Conservation (phyloP, 129 eudicot genomes). For the Logfia minima region DNA sequence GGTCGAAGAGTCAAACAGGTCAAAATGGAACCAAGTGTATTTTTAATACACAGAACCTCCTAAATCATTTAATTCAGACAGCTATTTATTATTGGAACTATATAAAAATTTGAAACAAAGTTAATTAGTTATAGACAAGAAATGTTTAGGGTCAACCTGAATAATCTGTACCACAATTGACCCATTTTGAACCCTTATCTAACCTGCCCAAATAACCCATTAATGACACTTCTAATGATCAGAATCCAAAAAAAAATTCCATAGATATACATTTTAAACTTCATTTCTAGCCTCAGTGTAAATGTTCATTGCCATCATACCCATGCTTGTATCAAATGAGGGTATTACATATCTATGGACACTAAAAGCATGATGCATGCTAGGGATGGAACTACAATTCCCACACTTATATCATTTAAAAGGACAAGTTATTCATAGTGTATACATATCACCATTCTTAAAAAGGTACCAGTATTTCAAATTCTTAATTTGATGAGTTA, state of each 20-base stretch:
- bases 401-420: too few species aligned
- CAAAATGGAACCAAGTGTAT: background rate
- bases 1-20: background rate
- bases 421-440: background rate
- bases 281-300: background rate
- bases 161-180: background rate
- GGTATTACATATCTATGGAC: background rate
- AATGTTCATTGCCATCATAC: too few species aligned
- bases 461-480: background rate
- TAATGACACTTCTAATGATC: background rate
- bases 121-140: too few species aligned
- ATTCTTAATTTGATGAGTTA: background rate
- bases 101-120: background rate
- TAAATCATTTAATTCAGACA: too few species aligned
- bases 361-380: background rate
- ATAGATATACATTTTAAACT: background rate
- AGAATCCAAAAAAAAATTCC: background rate
- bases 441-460: background rate
- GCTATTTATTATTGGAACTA: background rate
- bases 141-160: background rate
- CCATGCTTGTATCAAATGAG: background rate
- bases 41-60: background rate
- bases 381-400: background rate
- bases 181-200: background rate
- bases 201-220: background rate